phyloP scores from a whole-genome alignment of 176 grass and related monocot species.

The Leersia perrieri region DNA sequence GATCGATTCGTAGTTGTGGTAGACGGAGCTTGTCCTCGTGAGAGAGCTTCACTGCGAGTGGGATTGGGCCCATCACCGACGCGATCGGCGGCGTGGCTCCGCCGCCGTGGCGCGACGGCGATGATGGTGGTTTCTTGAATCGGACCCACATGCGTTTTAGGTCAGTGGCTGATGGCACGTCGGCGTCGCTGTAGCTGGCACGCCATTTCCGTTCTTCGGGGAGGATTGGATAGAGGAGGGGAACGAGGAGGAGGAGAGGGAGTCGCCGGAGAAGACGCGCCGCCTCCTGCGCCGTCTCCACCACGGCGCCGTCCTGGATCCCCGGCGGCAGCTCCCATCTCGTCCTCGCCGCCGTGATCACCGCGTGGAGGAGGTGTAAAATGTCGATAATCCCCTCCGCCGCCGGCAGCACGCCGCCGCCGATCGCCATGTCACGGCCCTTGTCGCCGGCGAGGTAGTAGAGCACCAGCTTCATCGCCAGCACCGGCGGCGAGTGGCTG shows the following conservation, averaged over 20 bases:
- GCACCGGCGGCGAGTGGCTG: background rate
- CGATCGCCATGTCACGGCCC: conserved; percentile 41
- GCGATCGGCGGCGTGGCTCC: too few species aligned
- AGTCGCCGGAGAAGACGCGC: conserved; percentile 30
- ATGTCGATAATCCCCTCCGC: conserved; percentile 12
- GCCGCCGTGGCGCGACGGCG: too few species aligned
- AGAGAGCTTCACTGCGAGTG: conserved; percentile 40
- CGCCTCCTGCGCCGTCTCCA: conserved; percentile 18
- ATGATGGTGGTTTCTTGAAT: conserved; percentile 28
- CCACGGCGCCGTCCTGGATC: conserved; percentile 3
- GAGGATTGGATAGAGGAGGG: conserved; percentile 49
- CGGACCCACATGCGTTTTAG: conserved; percentile 53
- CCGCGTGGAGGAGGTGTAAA: conserved; percentile 46
- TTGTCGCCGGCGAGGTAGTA: conserved; percentile 42
- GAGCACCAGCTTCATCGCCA: conserved; percentile 37
- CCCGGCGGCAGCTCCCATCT: conserved; percentile 25
- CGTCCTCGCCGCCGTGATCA: conserved; percentile 26
- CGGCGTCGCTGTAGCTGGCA: conserved; percentile 34
- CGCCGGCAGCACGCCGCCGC: background rate
- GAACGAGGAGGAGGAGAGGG: conserved; percentile 49
- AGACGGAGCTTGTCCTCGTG: conserved; percentile 38
- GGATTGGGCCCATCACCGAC: conserved; percentile 37
- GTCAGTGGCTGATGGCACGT: conserved; percentile 48
- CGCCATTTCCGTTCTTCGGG: conserved; percentile 42
- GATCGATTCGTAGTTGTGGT: conserved; percentile 42